Evolutionary conservation across 768 basidiomycete species (phyloP).

Genomic region (Gelatoporia subvermispora): DNA sequence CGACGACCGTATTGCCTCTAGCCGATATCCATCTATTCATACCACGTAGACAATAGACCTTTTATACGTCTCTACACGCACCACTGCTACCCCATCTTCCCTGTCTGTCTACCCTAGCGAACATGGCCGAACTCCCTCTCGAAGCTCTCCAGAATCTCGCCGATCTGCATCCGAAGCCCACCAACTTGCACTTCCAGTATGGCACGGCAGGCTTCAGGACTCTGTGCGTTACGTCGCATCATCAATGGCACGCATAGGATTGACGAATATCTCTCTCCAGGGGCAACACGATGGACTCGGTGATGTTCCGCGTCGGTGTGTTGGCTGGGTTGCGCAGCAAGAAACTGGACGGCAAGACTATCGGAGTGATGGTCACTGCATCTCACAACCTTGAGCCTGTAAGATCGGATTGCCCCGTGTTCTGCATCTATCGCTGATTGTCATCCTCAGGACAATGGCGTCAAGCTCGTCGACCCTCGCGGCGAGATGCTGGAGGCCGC

Average conservation of each 20-base stretch:
- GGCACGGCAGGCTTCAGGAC: constrained; percentile 95
- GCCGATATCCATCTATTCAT: too few relatives aligned
- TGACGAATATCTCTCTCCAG: constrained; percentile 32
- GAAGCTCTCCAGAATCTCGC: constrained; percentile 45
- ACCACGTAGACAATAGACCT: too few relatives aligned
- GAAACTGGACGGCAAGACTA: constrained; percentile 82
- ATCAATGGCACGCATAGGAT: constrained; percentile 2
- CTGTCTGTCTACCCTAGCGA: background rate
- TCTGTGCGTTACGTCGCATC: constrained; percentile 46
- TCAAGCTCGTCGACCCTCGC: constrained; percentile 94
- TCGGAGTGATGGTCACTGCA: constrained; percentile 98
- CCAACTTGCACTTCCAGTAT: constrained; percentile 70
- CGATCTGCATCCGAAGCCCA: constrained; percentile 69
- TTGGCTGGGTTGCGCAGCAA: constrained; percentile 89
- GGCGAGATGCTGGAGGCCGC: constrained; percentile 95
- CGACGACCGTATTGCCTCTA: too few relatives aligned
- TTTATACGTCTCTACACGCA: too few relatives aligned
- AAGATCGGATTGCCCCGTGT: constrained; percentile 17
- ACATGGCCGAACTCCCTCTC: constrained; percentile 25
- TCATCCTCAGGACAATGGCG: constrained; percentile 83
- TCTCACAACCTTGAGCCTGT: constrained; percentile 99
- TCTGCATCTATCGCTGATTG: background rate
- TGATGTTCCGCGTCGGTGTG: constrained; percentile 91
- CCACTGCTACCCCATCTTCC: too few relatives aligned
- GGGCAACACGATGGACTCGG: constrained; percentile 71